Conservation (phyloP, 768 basidiomycete genomes). For the Trichaptum fuscoviolaceum region DNA sequence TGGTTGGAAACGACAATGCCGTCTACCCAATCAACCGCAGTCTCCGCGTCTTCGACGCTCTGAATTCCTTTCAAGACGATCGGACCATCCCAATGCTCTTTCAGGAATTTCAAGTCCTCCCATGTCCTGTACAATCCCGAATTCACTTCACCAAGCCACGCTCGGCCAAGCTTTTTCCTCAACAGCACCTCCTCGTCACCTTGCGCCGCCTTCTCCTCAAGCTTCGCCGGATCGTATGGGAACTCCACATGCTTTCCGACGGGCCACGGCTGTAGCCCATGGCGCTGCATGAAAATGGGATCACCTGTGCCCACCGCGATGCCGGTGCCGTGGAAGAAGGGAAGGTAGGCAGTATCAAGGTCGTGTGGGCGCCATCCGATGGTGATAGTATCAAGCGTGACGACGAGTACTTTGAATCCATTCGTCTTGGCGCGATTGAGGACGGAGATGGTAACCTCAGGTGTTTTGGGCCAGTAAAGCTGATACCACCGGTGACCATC, state of each 20-base stretch:
- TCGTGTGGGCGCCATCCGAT: constrained; percentile 79
- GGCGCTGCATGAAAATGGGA: constrained; percentile 69
- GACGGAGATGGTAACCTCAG: constrained; percentile 59
- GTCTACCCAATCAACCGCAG: constrained; percentile 60
- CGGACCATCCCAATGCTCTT: constrained; percentile 73
- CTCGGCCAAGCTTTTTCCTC: constrained; percentile 43
- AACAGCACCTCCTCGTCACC: constrained; percentile 45
- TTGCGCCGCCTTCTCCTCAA: constrained; percentile 34
- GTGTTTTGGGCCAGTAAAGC: constrained; percentile 57
- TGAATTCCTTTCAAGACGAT: constrained; percentile 78
- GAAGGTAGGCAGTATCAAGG: constrained; percentile 56
- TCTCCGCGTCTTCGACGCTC: constrained; percentile 60
- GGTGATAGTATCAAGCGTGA: constrained; percentile 71
- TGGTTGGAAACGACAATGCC: constrained; percentile 82
- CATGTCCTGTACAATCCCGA: constrained; percentile 61
- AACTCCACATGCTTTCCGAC: constrained; percentile 30
- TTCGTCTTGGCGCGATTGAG: constrained; percentile 59
- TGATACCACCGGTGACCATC: constrained; percentile 73
- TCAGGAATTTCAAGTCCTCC: constrained; percentile 66
- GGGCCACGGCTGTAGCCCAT: constrained; percentile 36
- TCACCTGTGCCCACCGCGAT: constrained; percentile 65
- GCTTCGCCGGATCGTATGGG: constrained; percentile 51
- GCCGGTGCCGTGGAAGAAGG: constrained; percentile 62
- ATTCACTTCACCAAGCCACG: constrained; percentile 59
- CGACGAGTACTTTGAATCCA: constrained; percentile 67